These are phyloP conservation scores for Kluyveromyces dobzhanskii DNA, from an alignment of 805 yeast genomes.

Conservation along the genomic window DNA sequence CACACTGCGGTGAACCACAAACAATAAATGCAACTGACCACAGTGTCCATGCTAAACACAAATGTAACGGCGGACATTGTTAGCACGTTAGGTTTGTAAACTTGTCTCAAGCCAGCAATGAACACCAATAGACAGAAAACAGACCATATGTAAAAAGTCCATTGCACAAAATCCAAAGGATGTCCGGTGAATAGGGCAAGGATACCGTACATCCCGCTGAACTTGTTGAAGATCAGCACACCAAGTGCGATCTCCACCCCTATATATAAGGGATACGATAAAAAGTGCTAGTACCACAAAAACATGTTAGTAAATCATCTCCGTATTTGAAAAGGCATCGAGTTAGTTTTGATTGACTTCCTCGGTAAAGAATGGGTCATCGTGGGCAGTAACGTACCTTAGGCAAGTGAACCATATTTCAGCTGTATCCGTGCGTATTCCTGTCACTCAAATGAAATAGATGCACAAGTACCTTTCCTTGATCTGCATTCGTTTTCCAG, in stretches of 20 bases:
- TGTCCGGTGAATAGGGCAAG: conserved; percentile 85
- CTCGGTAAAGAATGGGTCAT: no score
- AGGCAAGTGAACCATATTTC: conserved; percentile 10
- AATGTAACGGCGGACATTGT: conserved; percentile 56
- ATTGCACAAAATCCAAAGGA: conserved; percentile 72
- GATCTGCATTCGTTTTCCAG: no score
- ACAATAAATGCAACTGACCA: conserved; percentile 60
- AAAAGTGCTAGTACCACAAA: conserved; percentile 1
- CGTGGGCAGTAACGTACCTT: conserved; percentile 15
- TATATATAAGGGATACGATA: conserved; percentile 54
- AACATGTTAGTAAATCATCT: no score
- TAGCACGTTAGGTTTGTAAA: conserved; percentile 49
- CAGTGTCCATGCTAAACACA: conserved; percentile 58
- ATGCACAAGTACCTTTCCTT: no score
- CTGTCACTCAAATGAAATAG: no score
- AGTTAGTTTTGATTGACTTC: no score
- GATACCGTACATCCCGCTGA: conserved; percentile 82
- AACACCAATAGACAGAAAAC: conserved; percentile 56
- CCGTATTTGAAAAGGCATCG: no score
- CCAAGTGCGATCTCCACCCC: conserved; percentile 82
- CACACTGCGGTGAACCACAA: conserved; percentile 66
- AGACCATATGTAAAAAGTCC: conserved; percentile 68
- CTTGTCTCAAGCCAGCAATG: conserved; percentile 44
- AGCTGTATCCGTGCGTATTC: no score
- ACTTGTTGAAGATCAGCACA: conserved; percentile 73